Evolutionary conservation across 2,329 filamentous ascomycete species (phyloP).

Genomic region (Penicillium corylophilum): DNA sequence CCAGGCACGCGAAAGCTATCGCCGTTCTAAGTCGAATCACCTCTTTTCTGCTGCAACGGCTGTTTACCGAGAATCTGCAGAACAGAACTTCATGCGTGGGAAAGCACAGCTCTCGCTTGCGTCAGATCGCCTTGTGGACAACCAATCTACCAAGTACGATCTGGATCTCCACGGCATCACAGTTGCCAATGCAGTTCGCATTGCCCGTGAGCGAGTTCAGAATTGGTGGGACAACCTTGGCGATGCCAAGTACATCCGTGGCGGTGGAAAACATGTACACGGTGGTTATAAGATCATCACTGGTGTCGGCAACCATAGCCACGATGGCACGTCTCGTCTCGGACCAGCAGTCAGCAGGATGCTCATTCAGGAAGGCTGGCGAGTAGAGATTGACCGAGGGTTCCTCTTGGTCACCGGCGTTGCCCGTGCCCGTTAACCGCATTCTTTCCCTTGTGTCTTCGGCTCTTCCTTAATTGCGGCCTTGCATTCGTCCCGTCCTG

Average conservation of each 20-base stretch:
- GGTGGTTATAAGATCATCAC: slow-evolving; percentile 73
- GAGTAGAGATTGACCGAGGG: slow-evolving; percentile 69
- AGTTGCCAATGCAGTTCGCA: slow-evolving; percentile 77
- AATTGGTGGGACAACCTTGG: slow-evolving; percentile 76
- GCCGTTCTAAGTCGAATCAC: slow-evolving; percentile 65
- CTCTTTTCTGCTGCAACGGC: slow-evolving; percentile 73
- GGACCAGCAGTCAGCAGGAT: slow-evolving; percentile 77
- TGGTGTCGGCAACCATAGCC: slow-evolving; percentile 75
- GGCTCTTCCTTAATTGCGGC: background rate
- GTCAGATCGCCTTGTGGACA: slow-evolving; percentile 68
- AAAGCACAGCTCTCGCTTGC: slow-evolving; percentile 61
- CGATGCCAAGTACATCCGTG: slow-evolving; percentile 57
- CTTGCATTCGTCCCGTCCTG: background rate
- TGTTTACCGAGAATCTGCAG: slow-evolving; percentile 71
- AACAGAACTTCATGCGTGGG: slow-evolving; percentile 60
- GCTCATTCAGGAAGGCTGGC: slow-evolving; percentile 79
- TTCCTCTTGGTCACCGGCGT: slow-evolving; percentile 67
- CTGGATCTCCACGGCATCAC: slow-evolving; percentile 83
- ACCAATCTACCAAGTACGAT: slow-evolving; percentile 59
- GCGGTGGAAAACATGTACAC: slow-evolving; percentile 46
- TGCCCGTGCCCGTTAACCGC: slow-evolving; percentile 12
- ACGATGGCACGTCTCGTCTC: slow-evolving; percentile 71
- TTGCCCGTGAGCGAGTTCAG: slow-evolving; percentile 65
- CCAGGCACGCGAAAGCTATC: slow-evolving; percentile 58
- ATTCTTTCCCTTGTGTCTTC: slow-evolving; percentile 18